phyloP scores from a whole-genome alignment of 2,329 filamentous ascomycete species.

The Nigrograna mackinnonii region DNA sequence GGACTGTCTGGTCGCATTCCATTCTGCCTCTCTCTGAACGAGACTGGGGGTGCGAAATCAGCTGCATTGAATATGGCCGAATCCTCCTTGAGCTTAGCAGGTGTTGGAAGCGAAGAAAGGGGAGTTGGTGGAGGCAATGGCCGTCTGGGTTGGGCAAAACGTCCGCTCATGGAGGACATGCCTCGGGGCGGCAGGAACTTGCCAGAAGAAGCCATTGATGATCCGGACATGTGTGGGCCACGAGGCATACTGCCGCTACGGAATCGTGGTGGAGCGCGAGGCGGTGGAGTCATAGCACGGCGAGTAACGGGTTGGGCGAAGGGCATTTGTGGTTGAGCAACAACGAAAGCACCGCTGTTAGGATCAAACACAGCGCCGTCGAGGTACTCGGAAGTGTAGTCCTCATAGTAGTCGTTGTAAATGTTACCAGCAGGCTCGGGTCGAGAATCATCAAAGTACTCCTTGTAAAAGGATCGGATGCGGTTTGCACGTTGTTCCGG shows the following conservation, averaged over 20 bases:
- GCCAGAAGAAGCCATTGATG: constrained; percentile 53
- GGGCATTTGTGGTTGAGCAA: constrained; percentile 52
- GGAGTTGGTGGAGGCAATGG: constrained; percentile 72
- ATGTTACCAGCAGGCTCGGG: constrained; percentile 40
- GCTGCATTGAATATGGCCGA: constrained; percentile 68
- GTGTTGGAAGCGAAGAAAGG: constrained; percentile 79
- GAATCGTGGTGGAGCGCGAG: constrained; percentile 65
- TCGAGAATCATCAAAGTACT: constrained; percentile 92
- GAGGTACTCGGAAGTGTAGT: constrained; percentile 72
- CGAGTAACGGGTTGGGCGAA: constrained; percentile 85
- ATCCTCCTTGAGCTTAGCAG: constrained; percentile 82
- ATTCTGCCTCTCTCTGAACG: constrained; percentile 64
- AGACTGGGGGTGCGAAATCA: constrained; percentile 82
- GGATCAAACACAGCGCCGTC: constrained; percentile 62
- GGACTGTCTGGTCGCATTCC: constrained; percentile 67
- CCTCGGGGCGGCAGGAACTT: constrained; percentile 38
- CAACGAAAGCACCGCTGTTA: constrained; percentile 66
- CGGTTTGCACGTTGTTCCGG: constrained; percentile 93
- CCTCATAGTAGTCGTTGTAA: constrained; percentile 68
- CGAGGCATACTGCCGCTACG: constrained; percentile 33
- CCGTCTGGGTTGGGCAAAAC: constrained; percentile 51
- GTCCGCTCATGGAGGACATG: constrained; percentile 46
- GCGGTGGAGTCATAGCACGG: constrained; percentile 94
- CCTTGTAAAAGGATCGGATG: constrained; percentile 98
- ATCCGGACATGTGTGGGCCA: constrained; percentile 49